Evolutionary conservation across 345 rosid genomes (phyloP).

Genomic region (Acer campestre): DNA sequence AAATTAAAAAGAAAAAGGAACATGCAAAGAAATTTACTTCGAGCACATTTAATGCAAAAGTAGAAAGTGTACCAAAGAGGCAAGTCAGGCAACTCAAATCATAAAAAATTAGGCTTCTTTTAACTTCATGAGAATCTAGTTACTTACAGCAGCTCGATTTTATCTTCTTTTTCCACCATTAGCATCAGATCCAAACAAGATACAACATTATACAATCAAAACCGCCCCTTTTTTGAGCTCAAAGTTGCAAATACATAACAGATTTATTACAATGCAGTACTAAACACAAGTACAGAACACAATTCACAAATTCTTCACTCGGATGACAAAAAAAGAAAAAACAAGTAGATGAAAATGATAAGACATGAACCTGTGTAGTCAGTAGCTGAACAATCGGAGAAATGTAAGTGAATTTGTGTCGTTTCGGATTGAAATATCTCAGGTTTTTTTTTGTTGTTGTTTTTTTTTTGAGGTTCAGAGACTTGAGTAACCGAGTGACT

Average conservation of each 20-base stretch:
- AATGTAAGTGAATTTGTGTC: constrained; percentile 14
- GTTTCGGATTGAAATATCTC: not conserved
- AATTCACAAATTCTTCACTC: constrained; percentile 2
- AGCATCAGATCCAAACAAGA: constrained; percentile 38
- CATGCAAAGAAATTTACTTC: not conserved
- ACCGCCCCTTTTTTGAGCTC: constrained; percentile 1
- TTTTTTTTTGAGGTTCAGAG: not conserved
- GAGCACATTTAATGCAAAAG: constrained; percentile 14
- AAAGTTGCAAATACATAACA: constrained; percentile 17
- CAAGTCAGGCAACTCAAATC: not conserved
- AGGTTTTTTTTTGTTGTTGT: not conserved
- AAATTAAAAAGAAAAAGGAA: not conserved
- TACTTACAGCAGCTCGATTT: not conserved
- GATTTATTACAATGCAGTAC: constrained; percentile 40
- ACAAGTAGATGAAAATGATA: not conserved
- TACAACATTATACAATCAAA: constrained; percentile 6
- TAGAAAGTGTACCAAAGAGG: not conserved
- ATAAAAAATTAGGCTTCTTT: constrained; percentile 2
- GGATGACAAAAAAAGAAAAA: not conserved
- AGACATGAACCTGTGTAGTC: constrained; percentile 12
- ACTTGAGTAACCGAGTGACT: not conserved
- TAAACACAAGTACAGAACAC: constrained; percentile 4
- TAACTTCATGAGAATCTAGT: not conserved
- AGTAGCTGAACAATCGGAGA: constrained; percentile 8
- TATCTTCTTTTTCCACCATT: constrained; percentile 1